Conservation (phyloP, 2,329 filamentous ascomycete species). For the Pseudodiploospora longispora region DNA sequence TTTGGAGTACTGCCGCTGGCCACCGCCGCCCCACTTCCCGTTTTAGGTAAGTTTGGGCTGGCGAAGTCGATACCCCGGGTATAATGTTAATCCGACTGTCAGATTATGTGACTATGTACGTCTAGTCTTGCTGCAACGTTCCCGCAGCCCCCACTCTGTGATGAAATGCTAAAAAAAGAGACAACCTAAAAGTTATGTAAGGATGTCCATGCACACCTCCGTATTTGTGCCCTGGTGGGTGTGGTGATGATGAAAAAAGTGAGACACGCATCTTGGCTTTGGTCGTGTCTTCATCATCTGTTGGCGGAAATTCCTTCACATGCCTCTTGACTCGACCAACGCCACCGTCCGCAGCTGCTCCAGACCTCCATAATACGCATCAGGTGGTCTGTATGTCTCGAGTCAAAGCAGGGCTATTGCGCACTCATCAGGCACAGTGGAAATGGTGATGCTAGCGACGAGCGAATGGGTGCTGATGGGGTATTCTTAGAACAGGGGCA, state of each 20-base stretch:
- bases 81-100: neutral
- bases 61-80: neutral
- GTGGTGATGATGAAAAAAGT: slow-evolving; percentile 10
- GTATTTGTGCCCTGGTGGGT: no score
- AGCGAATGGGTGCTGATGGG: neutral
- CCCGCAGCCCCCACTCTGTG: no score
- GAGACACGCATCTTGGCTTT: slow-evolving; percentile 18
- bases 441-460: neutral
- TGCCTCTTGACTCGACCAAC: slow-evolving; percentile 3
- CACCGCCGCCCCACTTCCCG: slow-evolving; percentile 23
- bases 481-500: slow-evolving; percentile 1
- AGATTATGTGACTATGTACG: no score
- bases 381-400: slow-evolving; percentile 8
- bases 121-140: no score
- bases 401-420: no score
- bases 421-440: no score
- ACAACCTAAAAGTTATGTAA: no score
- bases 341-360: slow-evolving; percentile 10
- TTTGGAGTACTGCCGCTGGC: slow-evolving; percentile 27
- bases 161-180: no score
- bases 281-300: slow-evolving; percentile 9
- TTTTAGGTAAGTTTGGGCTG: slow-evolving; percentile 5
- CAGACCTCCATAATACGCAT: slow-evolving; percentile 8
- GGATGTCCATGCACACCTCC: no score
- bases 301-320: slow-evolving; percentile 5